phyloP scores from a whole-genome alignment of 2,329 filamentous ascomycete species.

The Furcasterigmium furcatum region DNA sequence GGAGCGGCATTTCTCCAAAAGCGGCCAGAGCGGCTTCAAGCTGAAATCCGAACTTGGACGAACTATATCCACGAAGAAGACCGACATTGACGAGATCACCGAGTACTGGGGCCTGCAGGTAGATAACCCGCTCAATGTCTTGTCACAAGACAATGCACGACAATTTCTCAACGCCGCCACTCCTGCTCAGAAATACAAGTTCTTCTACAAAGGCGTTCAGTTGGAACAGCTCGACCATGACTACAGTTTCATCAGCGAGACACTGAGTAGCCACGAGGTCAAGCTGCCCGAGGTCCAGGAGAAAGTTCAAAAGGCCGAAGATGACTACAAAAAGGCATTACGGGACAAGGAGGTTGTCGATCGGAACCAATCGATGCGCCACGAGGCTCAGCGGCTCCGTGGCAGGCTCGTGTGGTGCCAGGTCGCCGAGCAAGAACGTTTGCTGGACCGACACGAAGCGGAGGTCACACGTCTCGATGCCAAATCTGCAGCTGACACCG shows the following conservation, averaged over 20 bases:
- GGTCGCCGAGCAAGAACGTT: constrained; percentile 71
- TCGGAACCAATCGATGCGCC: constrained; percentile 43
- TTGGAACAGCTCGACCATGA: constrained; percentile 89
- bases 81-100: constrained; percentile 86
- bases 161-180: constrained; percentile 88
- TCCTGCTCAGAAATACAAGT: constrained; percentile 86
- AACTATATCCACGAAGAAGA: constrained; percentile 76
- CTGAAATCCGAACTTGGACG: constrained; percentile 71
- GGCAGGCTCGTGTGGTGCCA: constrained; percentile 83
- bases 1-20: constrained; percentile 81
- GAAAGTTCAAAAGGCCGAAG: constrained; percentile 62
- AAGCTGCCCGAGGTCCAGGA: constrained; percentile 59
- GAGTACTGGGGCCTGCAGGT: constrained; percentile 93
- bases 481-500: constrained; percentile 24
- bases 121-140: constrained; percentile 92
- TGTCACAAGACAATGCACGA: constrained; percentile 92
- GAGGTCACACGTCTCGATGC: constrained; percentile 22
- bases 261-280: constrained; percentile 66
- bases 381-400: constrained; percentile 54
- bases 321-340: constrained; percentile 32
- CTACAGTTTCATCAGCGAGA: constrained; percentile 79
- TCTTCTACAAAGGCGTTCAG: constrained; percentile 92
- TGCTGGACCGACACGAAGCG: constrained; percentile 30
- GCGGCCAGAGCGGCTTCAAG: constrained; percentile 79
- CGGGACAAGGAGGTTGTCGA: constrained; percentile 23